phyloP scores from a whole-genome alignment of 1,139 yeast genomes.

The Saccharomyces hybrid region DNA sequence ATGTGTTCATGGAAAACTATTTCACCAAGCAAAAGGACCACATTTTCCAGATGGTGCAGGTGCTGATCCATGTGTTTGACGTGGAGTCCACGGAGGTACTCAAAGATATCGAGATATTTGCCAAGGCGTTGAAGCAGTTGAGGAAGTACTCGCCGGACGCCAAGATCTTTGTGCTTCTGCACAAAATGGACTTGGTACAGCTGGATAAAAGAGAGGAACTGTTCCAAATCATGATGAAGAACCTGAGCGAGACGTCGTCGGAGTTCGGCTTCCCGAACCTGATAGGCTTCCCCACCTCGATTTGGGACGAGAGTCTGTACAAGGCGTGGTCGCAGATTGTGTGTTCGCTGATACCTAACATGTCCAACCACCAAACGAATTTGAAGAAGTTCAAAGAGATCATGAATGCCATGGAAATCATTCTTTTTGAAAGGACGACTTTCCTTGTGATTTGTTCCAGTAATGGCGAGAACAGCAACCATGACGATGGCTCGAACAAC shows the following conservation, averaged over 20 bases:
- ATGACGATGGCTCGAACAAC: conserved; percentile 9
- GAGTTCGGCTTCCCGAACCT: conserved; percentile 66
- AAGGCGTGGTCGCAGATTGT: conserved; percentile 97
- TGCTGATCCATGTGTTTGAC: conserved; percentile 92
- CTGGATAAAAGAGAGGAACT: conserved; percentile 78
- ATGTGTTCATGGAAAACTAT: conserved; percentile 91
- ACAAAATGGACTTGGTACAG: conserved; percentile 94
- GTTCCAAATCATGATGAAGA: conserved; percentile 75
- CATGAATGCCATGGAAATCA: conserved; percentile 82
- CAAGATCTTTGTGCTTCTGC: conserved; percentile 82
- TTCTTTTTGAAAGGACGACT: conserved; percentile 87
- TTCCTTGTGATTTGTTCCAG: conserved; percentile 83
- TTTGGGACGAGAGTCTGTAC: conserved; percentile 94
- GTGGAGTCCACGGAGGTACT: conserved; percentile 88
- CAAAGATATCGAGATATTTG: conserved; percentile 88
- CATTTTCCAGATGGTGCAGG: conserved; percentile 92
- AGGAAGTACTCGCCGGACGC: conserved; percentile 86
- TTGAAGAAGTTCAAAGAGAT: conserved; percentile 66
- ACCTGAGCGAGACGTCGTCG: conserved; percentile 65
- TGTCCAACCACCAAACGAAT: conserved; percentile 70
- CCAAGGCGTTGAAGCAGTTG: conserved; percentile 72
- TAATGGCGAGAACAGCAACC: conserved; percentile 31
- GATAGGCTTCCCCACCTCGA: conserved; percentile 90
- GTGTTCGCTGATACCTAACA: conserved; percentile 89
- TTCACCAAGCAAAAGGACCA: conserved; percentile 81